A percentile compares a stretch with the other conserved stretches of the same genome.
These are phyloP conservation scores for Mimosa bimucronata DNA, from an alignment of 306 rosid genomes.

Conservation along the genomic window DNA sequence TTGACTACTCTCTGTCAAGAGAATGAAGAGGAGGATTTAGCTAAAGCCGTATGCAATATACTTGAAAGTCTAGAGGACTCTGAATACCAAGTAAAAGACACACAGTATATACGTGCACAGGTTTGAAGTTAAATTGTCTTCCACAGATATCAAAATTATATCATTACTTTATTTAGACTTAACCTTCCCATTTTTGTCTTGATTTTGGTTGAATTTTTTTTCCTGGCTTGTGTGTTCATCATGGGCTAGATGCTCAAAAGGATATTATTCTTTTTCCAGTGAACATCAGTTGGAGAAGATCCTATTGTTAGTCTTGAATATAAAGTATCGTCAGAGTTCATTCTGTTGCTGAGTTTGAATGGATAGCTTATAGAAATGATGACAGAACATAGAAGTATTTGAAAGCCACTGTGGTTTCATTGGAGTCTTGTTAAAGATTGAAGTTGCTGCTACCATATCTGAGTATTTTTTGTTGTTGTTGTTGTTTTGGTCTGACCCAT, in stretches of 20 bases:
- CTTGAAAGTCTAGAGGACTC: constrained; percentile 42
- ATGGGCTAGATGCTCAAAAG: not conserved
- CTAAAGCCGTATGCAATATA: constrained; percentile 42
- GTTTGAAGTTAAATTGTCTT: constrained; percentile 42
- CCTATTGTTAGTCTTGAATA: constrained; percentile 6
- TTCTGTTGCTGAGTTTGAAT: constrained; percentile 28
- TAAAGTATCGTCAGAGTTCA: constrained; percentile 12
- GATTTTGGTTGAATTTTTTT: not conserved
- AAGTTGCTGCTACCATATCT: constrained; percentile 10
- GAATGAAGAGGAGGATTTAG: constrained; percentile 52
- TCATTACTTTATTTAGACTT: not conserved
- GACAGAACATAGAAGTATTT: not conserved
- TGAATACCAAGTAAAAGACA: constrained; percentile 48
- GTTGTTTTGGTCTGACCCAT: too few species aligned
- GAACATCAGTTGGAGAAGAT: constrained; percentile 2
- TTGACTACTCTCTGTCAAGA: constrained; percentile 57
- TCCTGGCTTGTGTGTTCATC: constrained; percentile 5
- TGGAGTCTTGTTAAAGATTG: constrained; percentile 11
- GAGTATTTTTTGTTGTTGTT: too few species aligned
- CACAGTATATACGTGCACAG: constrained; percentile 59
- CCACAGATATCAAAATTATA: not conserved
- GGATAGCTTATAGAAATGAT: constrained; percentile 15
- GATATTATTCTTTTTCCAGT: not conserved
- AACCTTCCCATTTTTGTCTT: constrained; percentile 12
- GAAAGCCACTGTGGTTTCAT: constrained; percentile 8